phyloP scores from a whole-genome alignment of 176 grass and related monocot species.

The Bothriochloa decipiens region DNA sequence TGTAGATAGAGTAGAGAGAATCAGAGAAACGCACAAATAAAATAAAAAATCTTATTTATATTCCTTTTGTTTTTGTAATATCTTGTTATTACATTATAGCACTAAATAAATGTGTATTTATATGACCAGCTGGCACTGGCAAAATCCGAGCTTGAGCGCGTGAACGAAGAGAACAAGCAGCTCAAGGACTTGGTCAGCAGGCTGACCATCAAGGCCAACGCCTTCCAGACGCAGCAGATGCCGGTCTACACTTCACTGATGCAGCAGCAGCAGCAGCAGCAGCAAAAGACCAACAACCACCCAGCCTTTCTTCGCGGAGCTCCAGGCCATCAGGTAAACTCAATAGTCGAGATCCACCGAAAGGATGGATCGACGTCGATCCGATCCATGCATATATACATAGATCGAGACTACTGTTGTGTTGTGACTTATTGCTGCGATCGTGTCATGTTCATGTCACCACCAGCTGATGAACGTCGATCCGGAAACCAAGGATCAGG shows the following conservation, averaged over 20 bases:
- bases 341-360: too few species aligned
- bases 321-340: slow-evolving; percentile 2
- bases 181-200: slow-evolving; percentile 51
- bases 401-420: too few species aligned
- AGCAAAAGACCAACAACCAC: slow-evolving; percentile 38
- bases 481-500: slow-evolving; percentile 35
- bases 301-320: not conserved
- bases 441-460: too few species aligned
- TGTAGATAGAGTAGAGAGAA: too few species aligned
- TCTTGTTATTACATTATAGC: not conserved
- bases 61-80: too few species aligned
- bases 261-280: too few species aligned
- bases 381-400: too few species aligned
- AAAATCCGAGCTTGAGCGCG: slow-evolving; percentile 60
- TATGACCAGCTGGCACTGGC: slow-evolving; percentile 53
- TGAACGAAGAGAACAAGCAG: slow-evolving; percentile 79
- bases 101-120: not conserved
- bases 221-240: slow-evolving; percentile 61
- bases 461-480: slow-evolving; percentile 9
- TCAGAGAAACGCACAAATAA: not conserved
- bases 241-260: slow-evolving; percentile 35
- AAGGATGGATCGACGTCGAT: too few species aligned
- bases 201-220: slow-evolving; percentile 53
- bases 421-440: too few species aligned
- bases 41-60: not conserved